Evolutionary conservation across 345 rosid species (phyloP).

Genomic region (Nephelium lappaceum): DNA sequence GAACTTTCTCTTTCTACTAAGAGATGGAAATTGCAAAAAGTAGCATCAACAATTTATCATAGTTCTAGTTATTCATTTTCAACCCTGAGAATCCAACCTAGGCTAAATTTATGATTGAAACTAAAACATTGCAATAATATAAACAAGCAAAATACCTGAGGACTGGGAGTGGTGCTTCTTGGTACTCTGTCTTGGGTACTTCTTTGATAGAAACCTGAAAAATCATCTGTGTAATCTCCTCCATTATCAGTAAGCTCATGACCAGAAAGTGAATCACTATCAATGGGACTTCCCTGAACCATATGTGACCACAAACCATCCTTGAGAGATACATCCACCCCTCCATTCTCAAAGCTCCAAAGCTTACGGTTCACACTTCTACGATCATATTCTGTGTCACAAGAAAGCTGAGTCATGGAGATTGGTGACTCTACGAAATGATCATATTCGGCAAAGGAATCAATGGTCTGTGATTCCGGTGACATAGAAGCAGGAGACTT

Average conservation of each 20-base stretch:
- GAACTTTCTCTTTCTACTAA: neutral
- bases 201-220: constrained; percentile 49
- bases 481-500: constrained; percentile 59
- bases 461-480: constrained; percentile 82
- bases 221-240: constrained; percentile 43
- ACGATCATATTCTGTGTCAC: constrained; percentile 41
- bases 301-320: constrained; percentile 74
- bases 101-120: neutral
- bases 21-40: neutral
- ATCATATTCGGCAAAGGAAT: constrained; percentile 57
- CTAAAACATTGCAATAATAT: neutral
- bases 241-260: constrained; percentile 34
- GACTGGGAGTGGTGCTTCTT: constrained; percentile 67
- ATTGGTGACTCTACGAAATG: constrained; percentile 60
- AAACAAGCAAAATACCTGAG: constrained; percentile 50
- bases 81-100: neutral
- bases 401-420: constrained; percentile 48
- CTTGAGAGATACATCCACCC: constrained; percentile 66
- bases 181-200: constrained; percentile 43
- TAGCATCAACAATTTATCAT: too few relatives aligned
- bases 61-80: neutral
- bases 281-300: constrained; percentile 38
- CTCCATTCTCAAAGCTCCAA: constrained; percentile 57
- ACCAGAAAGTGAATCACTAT: constrained; percentile 40
- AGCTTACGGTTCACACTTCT: constrained; percentile 70